Base-by-base conservation (phyloP, 495 filamentous ascomycete genomes). In the Tuber magnatum region DNA sequence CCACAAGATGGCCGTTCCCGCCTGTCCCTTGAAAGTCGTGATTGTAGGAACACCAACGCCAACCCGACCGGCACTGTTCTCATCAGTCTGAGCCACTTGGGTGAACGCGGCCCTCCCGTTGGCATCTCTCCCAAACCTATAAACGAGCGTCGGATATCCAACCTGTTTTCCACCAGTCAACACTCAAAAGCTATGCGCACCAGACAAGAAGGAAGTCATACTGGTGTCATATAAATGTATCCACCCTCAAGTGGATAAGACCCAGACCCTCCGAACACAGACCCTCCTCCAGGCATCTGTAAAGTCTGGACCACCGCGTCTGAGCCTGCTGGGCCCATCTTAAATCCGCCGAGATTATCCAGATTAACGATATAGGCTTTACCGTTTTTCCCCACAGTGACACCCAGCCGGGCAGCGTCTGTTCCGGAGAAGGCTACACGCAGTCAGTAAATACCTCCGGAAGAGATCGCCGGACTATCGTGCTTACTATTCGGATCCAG, bases 231-330 rank as follows among this genome's bases (percentile, higher is more conserved):
- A 75, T 88, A 88, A 69, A 88, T 82, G 75, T 85, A 87, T 16
- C 86, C 86, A 20, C 85, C 85, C 74, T 85, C 86, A 1, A 87
- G 77, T 20, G 86, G 86, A 77, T 87, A 85, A 12, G 84, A 84
- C 0, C 86, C 86, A 12, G 82, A 75, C 35, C 85, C 86, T 43
- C 84, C 86, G 80, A 86, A 87, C 0, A 87, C 85, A 4, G 86
- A 78, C 35, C 78, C 74, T 42, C 74, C 75, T 18, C 77, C 78
- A 10, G 77, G 73, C 28, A 83, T 82, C 35, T 78, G 82, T 68
- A 86, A 84, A 1, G 84, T 85, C 75, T 87, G 85, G 28, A 87
- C 75, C 43, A 86, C 81, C 20, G 82, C 82, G 73, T 87, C 86
- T 3, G 81, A 83, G 28, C 80, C 80, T 68, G 82, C 83, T 9